Evolutionary conservation across 2,329 filamentous ascomycete species (phyloP).

Genomic region (Colletotrichum incanum): DNA sequence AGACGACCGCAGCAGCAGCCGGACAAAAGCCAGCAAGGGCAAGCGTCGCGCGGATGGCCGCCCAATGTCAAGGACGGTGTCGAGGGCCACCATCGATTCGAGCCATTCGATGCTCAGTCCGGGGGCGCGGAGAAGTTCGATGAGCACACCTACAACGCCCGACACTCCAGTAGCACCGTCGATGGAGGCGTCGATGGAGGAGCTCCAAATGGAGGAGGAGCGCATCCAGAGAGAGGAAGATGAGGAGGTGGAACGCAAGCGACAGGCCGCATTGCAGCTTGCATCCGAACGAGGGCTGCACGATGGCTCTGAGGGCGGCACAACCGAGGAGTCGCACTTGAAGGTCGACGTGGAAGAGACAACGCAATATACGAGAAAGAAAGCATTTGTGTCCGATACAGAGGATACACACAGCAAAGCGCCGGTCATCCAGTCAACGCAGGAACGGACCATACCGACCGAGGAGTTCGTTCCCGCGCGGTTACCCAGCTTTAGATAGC

Average conservation of each 20-base stretch:
- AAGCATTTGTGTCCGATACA: neutral
- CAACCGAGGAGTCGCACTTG: conserved; percentile 51
- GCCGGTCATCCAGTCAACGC: conserved; percentile 28
- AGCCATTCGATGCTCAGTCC: conserved; percentile 49
- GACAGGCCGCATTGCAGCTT: conserved; percentile 66
- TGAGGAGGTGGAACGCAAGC: conserved; percentile 66
- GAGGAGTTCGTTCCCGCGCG: conserved; percentile 71
- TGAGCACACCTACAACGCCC: conserved; percentile 51
- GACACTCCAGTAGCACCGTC: conserved; percentile 60
- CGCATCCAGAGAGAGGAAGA: conserved; percentile 67
- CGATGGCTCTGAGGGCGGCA: conserved; percentile 51
- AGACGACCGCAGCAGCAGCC: conserved; percentile 79
- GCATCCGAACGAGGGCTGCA: conserved; percentile 66
- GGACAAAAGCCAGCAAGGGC: conserved; percentile 71
- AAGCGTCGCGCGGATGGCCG: conserved; percentile 63
- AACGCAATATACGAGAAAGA: conserved; percentile 14
- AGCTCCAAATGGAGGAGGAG: conserved; percentile 69
- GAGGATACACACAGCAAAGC: conserved; percentile 15
- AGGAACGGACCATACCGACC: conserved; percentile 30
- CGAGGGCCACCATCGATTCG: conserved; percentile 72
- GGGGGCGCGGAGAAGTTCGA: conserved; percentile 45
- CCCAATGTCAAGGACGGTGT: conserved; percentile 66
- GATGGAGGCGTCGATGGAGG: conserved; percentile 67
- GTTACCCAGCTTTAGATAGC: conserved; percentile 68
- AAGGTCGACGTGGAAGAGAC: conserved; percentile 48